A percentile compares a stretch with the other conserved stretches of the same genome.
Conservation (phyloP, 2,329 filamentous ascomycete genomes). For the Stromatinia cepivora region DNA sequence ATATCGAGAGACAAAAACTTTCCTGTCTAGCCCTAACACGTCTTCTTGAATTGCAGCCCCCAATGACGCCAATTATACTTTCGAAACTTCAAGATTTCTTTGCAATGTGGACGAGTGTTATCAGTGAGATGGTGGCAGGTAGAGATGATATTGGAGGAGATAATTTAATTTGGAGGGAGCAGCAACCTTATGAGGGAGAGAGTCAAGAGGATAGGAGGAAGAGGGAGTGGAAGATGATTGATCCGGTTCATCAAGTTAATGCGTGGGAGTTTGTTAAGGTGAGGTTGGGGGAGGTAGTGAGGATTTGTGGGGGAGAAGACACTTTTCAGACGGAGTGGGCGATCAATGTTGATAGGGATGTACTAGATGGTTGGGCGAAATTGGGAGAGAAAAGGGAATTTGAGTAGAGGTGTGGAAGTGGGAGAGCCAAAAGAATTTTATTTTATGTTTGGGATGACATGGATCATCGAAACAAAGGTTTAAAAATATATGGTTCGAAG, state of each 20-base stretch:
- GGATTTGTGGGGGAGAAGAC: conserved; percentile 61
- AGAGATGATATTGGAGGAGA: conserved; percentile 51
- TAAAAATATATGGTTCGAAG: background rate
- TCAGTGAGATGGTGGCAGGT: conserved; percentile 65
- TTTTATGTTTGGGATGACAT: background rate
- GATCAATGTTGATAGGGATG: conserved; percentile 72
- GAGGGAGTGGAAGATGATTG: conserved; percentile 54
- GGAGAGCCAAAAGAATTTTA: background rate
- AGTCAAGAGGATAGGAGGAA: conserved; percentile 56
- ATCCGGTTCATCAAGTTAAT: conserved; percentile 68
- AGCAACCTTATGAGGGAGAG: conserved; percentile 53
- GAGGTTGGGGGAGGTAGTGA: conserved; percentile 59
- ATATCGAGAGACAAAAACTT: conserved; percentile 66
- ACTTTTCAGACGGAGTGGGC: conserved; percentile 68
- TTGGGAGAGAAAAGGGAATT: conserved; percentile 35
- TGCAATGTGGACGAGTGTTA: conserved; percentile 70
- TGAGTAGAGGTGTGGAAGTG: background rate
- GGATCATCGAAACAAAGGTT: background rate
- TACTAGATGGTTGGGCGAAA: conserved; percentile 62
- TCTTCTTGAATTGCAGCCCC: conserved; percentile 63
- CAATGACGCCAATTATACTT: conserved; percentile 55
- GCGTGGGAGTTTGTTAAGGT: conserved; percentile 64
- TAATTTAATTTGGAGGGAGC: conserved; percentile 50
- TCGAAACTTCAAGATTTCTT: conserved; percentile 70
- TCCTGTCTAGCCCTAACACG: conserved; percentile 72